Base-by-base conservation (phyloP, 257 asterid species). In the Penstemon newberryi region DNA sequence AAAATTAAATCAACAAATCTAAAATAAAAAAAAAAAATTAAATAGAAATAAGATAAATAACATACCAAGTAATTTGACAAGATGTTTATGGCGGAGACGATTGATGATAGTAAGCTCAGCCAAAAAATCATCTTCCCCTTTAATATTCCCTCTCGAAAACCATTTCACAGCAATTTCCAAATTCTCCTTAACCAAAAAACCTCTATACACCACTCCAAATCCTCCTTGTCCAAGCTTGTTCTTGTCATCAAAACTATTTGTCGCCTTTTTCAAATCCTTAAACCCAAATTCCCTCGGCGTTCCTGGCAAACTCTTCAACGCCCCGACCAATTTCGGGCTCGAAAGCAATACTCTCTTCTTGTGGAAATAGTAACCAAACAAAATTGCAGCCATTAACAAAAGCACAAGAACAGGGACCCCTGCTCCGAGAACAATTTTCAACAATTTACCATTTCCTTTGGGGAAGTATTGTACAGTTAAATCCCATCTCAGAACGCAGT, bases 171-270 rank as follows among this genome's bases (percentile, higher is more conserved):
- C 99, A 63, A 88, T 84, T 69, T 90, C 96, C 74, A 56, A 19
- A 38, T 81, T 75, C 69, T 87, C 97, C 53, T 72, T 83, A 3
- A 57, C 83, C 78, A 93, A 38, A 33, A 74, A 4, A 5, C 99
- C 99, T 69, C 49, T 80, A 53, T 82, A 88, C 1, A 93, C 98
- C 73, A 83, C 94, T 4, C 98, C 98, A 65, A 65, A 93, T 0
- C 98, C 98, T 0, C 98, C 98, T 66, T 87, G 84, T 2, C 98
- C 98, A 0, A 93, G 89, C 79, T 93, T 87, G 47, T 84, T 72
- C 78, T 64, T 87, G 62, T 71, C 96, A 44, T 88, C 92, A 47
- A 93, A 93, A 52, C 76, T 76, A 7, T 78, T 70, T 0, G 98
- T 93, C 4, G 96, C 98, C 78, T 79, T 90, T 75, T 85, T 88